phyloP scores from a whole-genome alignment of 2,329 filamentous ascomycete genomes.

The Daldinia eschscholtzii region DNA sequence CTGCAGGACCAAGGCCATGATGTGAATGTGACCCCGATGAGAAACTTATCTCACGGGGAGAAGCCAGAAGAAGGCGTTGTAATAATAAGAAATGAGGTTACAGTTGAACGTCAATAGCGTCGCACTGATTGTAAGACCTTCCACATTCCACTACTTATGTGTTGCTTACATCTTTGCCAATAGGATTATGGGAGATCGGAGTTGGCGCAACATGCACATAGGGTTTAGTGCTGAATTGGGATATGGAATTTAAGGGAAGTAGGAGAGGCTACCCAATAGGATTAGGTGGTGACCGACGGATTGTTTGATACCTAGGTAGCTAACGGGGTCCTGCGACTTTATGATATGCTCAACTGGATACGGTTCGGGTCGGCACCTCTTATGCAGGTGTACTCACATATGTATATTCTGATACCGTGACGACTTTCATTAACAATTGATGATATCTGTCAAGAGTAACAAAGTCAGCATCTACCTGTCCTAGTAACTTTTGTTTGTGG shows the following conservation, averaged over 20 bases:
- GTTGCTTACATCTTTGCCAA: background rate
- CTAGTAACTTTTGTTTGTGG: too few species aligned
- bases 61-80: constrained; percentile 17
- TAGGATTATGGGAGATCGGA: constrained; percentile 2
- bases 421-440: background rate
- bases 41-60: background rate
- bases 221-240: background rate
- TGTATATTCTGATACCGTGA: background rate
- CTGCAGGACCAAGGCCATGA: constrained; percentile 18
- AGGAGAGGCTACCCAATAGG: background rate
- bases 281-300: background rate
- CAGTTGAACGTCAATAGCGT: constrained; percentile 12
- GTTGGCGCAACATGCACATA: background rate
- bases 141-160: background rate
- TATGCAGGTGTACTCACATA: background rate
- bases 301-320: background rate
- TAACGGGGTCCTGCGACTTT: background rate
- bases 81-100: constrained; percentile 16
- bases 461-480: too few species aligned
- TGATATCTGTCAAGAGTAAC: background rate
- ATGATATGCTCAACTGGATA: background rate
- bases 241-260: background rate
- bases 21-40: constrained; percentile 9
- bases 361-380: background rate
- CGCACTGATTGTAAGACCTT: background rate